Evolutionary conservation across 768 basidiomycete genomes (phyloP), one percentile per base, ranked within the genome.

Genomic region (Phanerochaete sordida): DNA sequence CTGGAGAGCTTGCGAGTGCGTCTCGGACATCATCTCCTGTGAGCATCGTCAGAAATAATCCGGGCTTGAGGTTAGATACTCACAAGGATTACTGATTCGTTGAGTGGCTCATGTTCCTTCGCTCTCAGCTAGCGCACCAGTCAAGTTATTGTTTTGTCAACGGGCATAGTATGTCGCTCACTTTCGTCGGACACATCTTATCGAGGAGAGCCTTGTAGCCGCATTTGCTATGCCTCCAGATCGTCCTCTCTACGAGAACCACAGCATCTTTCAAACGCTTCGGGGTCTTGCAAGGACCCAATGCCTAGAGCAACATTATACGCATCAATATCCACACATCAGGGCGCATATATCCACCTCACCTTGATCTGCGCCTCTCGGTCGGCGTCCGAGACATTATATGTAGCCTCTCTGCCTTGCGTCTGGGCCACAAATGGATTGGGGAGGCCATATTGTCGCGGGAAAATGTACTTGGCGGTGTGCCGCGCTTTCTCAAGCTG

Each of bases 401-500:
- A 74, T 0, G 62, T 46, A 72, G 66, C 45, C 67, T 72, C 33
- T 65, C 72, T 19, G 62, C 63, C 24, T 58, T 67, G 49, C 61
- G 61, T 47, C 19, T 43, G 39, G 66, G 57, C 39, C 3, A 61
- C 52, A 61, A 94, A 95, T 1, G 86, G 79, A 64, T 76, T 89
- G 4, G 77, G 68, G 1, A 97, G 68, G 0, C 82, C 81, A 66
- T 87, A 93, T 65, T 94, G 90, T 43, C 86, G 79, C 9, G 94
- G 86, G 66, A 98, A 96, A 1, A 98, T 76, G 66, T 93, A 88
- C 74, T 94, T 95, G 33, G 88, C 79, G 1, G 93, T 73, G 62
- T 85, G 85, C 43, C 88, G 80, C 0, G 82, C 80, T 39, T 83
- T 71, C 39, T 78, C 77, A 46, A 75, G 77, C 64, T 81, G 81